phyloP scores from a whole-genome alignment of 371 early-diverging fungal genomes.

The Vairimorpha necatrix region DNA sequence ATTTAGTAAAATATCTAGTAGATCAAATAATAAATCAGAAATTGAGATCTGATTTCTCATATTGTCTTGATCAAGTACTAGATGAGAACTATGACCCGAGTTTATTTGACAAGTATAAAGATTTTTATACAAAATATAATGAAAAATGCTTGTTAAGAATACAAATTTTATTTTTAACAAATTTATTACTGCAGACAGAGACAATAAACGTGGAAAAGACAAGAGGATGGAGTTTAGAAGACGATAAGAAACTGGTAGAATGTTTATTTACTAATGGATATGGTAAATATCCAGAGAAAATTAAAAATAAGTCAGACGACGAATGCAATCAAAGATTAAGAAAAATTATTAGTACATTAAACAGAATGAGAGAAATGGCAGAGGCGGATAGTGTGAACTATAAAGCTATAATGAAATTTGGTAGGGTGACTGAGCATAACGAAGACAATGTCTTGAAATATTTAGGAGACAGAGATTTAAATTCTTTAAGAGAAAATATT shows the following conservation, averaged over 20 bases:
- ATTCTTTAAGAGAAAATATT: slow-evolving; percentile 54
- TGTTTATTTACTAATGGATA: slow-evolving; percentile 58
- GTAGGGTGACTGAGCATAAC: slow-evolving; percentile 57
- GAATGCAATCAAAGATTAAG: slow-evolving; percentile 64
- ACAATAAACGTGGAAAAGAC: slow-evolving; percentile 53
- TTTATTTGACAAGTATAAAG: slow-evolving; percentile 34
- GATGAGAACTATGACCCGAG: slow-evolving; percentile 47
- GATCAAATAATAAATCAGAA: slow-evolving; percentile 35
- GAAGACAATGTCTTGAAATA: slow-evolving; percentile 47
- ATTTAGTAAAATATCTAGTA: slow-evolving; percentile 43
- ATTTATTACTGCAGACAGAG: slow-evolving; percentile 37
- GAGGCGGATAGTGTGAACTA: slow-evolving; percentile 56
- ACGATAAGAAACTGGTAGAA: slow-evolving; percentile 58
- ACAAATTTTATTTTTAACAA: slow-evolving; percentile 54
- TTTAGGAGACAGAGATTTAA: slow-evolving; percentile 48
- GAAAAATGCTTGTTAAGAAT: slow-evolving; percentile 59
- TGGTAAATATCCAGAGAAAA: slow-evolving; percentile 54
- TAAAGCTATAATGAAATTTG: slow-evolving; percentile 61
- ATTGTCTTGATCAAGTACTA: slow-evolving; percentile 35
- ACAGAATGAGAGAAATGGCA: slow-evolving; percentile 56
- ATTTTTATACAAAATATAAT: slow-evolving; percentile 47
- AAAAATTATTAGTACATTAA: slow-evolving; percentile 59
- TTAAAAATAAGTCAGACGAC: slow-evolving; percentile 52
- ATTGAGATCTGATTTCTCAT: slow-evolving; percentile 31
- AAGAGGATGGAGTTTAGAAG: slow-evolving; percentile 61